phyloP scores from a whole-genome alignment of 176 grass and related monocot species.

The Miscanthus lutarioriparius region DNA sequence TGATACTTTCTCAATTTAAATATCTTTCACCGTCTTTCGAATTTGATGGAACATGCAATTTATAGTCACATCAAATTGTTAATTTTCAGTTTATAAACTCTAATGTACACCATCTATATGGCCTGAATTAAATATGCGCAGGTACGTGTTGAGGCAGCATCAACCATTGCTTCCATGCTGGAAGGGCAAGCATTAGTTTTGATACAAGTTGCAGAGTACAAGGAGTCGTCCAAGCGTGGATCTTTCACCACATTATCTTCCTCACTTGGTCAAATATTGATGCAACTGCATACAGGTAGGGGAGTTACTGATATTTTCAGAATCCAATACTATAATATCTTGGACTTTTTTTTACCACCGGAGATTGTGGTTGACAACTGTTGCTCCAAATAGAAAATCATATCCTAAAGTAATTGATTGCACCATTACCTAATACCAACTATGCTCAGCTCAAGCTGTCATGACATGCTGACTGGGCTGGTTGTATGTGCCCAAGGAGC shows the following conservation, averaged over 20 bases:
- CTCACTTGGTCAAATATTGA: conserved; percentile 88
- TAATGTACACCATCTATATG: background rate
- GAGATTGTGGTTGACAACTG: background rate
- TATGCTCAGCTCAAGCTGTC: background rate
- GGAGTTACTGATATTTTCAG: conserved; percentile 11
- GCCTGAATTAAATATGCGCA: conserved; percentile 30
- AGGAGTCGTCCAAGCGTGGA: conserved; percentile 71
- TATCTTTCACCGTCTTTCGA: background rate
- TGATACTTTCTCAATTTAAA: background rate
- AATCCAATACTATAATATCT: conserved; percentile 9
- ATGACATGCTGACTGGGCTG: background rate
- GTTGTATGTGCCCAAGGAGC: background rate
- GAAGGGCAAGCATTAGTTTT: conserved; percentile 77
- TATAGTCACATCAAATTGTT: background rate
- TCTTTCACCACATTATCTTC: conserved; percentile 90
- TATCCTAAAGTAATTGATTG: no score
- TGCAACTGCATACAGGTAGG: conserved; percentile 92
- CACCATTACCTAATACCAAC: background rate
- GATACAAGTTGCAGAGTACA: conserved; percentile 93
- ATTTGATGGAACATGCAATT: conserved; percentile 20
- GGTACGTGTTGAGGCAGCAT: conserved; percentile 79
- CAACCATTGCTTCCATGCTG: conserved; percentile 74
- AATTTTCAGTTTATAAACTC: conserved; percentile 11
- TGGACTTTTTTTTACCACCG: background rate
- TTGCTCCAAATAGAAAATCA: background rate